Evolutionary conservation across 176 grass and related monocot species (phyloP).

Genomic region (Eleusine coracana): DNA sequence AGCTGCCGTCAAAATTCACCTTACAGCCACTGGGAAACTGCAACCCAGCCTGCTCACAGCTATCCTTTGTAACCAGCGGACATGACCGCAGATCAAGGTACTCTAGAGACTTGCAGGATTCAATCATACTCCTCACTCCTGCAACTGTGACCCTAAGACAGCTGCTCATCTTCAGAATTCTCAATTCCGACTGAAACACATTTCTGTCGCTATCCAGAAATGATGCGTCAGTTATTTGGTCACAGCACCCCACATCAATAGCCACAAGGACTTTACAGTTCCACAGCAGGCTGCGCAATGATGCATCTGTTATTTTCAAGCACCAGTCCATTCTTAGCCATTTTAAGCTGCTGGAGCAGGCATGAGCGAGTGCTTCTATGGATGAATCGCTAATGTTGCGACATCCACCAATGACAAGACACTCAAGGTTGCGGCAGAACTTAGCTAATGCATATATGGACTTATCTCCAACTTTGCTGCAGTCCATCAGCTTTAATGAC

Average conservation of each 20-base stretch:
- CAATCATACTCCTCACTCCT: conserved; percentile 38
- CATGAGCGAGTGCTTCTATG: conserved; percentile 56
- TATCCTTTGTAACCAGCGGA: conserved; percentile 55
- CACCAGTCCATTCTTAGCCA: conserved; percentile 72
- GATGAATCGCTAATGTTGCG: conserved; percentile 63
- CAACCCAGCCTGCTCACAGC: conserved; percentile 71
- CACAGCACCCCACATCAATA: conserved; percentile 76
- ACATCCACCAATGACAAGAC: conserved; percentile 72
- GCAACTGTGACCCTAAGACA: conserved; percentile 52
- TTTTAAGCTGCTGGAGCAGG: conserved; percentile 60
- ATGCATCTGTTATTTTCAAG: conserved; percentile 65
- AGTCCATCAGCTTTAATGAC: conserved; percentile 73
- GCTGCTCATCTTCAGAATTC: conserved; percentile 61
- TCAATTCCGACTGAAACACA: conserved; percentile 49
- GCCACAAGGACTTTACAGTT: conserved; percentile 73
- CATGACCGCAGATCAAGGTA: conserved; percentile 78
- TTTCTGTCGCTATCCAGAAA: conserved; percentile 45
- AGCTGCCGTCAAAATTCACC: conserved; percentile 71
- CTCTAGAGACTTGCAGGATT: conserved; percentile 57
- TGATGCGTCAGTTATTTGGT: conserved; percentile 65
- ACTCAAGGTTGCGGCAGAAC: conserved; percentile 74
- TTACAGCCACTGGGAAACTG: conserved; percentile 66
- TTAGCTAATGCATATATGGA: conserved; percentile 66
- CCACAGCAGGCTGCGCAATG: conserved; percentile 56
- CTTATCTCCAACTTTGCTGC: conserved; percentile 64